phyloP scores from a whole-genome alignment of 2,329 filamentous ascomycete species.

The Diaporthe caulivora region DNA sequence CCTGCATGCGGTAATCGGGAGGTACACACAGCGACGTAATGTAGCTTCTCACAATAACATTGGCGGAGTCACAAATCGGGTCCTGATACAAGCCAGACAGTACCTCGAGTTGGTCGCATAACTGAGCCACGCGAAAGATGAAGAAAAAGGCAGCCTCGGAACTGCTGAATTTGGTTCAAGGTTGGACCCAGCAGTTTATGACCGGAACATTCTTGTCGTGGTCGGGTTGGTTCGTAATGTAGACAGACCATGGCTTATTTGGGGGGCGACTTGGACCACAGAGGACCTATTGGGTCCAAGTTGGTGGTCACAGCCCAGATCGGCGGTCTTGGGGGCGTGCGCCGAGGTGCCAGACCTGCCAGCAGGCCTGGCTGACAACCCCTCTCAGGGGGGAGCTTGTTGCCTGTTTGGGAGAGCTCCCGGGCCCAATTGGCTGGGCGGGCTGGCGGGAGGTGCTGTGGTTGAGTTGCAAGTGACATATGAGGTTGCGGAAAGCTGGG shows the following conservation, averaged over 20 bases:
- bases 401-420: constrained; percentile 22
- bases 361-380: neutral
- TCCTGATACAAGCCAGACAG: no score
- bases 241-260: neutral
- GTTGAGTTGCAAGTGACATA: neutral
- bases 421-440: constrained; percentile 15
- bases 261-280: neutral
- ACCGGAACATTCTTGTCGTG: neutral
- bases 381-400: neutral
- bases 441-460: neutral
- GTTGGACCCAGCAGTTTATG: constrained; percentile 5
- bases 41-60: no score
- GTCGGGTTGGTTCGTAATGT: neutral
- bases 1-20: no score
- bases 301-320: neutral
- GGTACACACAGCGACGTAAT: no score
- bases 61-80: no score
- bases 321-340: constrained; percentile 3
- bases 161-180: constrained; percentile 8
- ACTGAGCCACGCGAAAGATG: neutral
- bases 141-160: neutral
- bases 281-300: neutral
- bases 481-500: constrained; percentile 15
- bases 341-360: neutral
- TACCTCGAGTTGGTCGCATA: neutral